phyloP scores from a whole-genome alignment of 1,284 basidiomycete species.

The Boletellus deceptivus region DNA sequence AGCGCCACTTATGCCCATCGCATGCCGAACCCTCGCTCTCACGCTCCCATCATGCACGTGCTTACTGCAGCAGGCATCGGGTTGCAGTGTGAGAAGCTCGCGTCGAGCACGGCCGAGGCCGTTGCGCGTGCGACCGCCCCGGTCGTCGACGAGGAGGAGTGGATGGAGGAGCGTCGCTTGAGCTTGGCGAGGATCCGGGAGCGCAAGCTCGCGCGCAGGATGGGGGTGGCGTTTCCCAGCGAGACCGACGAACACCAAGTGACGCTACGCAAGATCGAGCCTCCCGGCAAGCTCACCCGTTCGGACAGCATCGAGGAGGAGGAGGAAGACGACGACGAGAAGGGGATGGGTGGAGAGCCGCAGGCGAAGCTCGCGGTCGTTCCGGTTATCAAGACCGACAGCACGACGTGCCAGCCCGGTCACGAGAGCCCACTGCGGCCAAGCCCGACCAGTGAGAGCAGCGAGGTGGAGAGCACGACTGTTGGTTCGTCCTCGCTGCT shows the following conservation, averaged over 20 bases:
- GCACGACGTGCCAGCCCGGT: conserved; percentile 1
- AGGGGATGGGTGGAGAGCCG: conserved; percentile 4
- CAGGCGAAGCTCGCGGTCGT: neutral
- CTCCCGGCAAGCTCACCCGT: conserved; percentile 27
- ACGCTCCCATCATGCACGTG: conserved; percentile 66
- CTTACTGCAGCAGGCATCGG: conserved; percentile 58
- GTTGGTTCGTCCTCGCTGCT: conserved; percentile 26
- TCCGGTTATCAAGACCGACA: conserved; percentile 4
- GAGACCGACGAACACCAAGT: conserved; percentile 18
- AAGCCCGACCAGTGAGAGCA: conserved; percentile 13
- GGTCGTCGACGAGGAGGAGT: conserved; percentile 38
- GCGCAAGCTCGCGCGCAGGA: conserved; percentile 33
- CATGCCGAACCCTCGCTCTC: conserved; percentile 68
- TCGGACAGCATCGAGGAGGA: conserved; percentile 36
- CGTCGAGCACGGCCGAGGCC: conserved; percentile 1
- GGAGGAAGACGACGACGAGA: conserved; percentile 21
- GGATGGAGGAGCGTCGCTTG: conserved; percentile 45
- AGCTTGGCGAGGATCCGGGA: conserved; percentile 41
- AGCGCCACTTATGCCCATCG: conserved; percentile 66
- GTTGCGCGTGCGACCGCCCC: conserved; percentile 16
- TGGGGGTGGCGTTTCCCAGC: conserved; percentile 28
- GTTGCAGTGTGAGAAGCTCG: conserved; percentile 24
- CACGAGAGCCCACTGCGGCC: conserved; percentile 3
- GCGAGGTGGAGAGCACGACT: conserved; percentile 23
- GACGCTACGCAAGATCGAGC: conserved; percentile 21